A percentile compares a stretch with the other conserved stretches of the same genome.
Conservation (phyloP, 495 filamentous ascomycete genomes). For the Hamigera avellanea region DNA sequence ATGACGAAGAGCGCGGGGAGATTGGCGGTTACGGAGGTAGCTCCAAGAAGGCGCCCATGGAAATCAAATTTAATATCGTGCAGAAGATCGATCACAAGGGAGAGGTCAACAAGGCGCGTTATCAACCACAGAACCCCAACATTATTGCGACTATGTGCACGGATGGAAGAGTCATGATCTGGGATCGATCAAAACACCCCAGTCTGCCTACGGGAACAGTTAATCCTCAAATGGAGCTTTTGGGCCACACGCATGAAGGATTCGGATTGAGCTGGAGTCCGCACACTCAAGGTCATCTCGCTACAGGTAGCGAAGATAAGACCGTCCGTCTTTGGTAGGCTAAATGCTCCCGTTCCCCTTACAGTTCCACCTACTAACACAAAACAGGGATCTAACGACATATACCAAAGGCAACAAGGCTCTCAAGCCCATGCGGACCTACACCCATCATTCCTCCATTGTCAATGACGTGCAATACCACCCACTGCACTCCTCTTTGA, state of each 20-base stretch:
- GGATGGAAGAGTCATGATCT: constrained; percentile 80
- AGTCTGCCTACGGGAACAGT: constrained; percentile 57
- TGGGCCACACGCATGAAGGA: constrained; percentile 84
- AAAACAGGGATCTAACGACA: constrained; percentile 60
- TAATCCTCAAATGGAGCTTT: constrained; percentile 70
- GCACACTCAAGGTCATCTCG: constrained; percentile 68
- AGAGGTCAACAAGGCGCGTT: constrained; percentile 97
- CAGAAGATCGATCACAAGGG: constrained; percentile 95
- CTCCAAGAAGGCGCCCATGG: constrained; percentile 54
- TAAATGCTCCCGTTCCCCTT: not conserved
- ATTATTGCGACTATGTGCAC: constrained; percentile 90
- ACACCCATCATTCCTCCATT: constrained; percentile 77
- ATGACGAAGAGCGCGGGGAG: constrained; percentile 84
- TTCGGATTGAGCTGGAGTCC: constrained; percentile 92
- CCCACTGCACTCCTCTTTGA: constrained; percentile 65
- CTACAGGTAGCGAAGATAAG: constrained; percentile 80
- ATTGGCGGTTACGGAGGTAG: constrained; percentile 77
- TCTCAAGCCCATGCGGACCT: constrained; percentile 58
- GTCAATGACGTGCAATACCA: constrained; percentile 97
- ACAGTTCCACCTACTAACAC: not conserved
- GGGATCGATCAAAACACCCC: constrained; percentile 89
- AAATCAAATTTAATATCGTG: constrained; percentile 72
- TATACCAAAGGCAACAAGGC: constrained; percentile 58
- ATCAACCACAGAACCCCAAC: constrained; percentile 95
- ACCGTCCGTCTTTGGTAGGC: constrained; percentile 82